Base-by-base conservation (phyloP, 2,329 filamentous ascomycete genomes). In the Sporothrix sp. region DNA sequence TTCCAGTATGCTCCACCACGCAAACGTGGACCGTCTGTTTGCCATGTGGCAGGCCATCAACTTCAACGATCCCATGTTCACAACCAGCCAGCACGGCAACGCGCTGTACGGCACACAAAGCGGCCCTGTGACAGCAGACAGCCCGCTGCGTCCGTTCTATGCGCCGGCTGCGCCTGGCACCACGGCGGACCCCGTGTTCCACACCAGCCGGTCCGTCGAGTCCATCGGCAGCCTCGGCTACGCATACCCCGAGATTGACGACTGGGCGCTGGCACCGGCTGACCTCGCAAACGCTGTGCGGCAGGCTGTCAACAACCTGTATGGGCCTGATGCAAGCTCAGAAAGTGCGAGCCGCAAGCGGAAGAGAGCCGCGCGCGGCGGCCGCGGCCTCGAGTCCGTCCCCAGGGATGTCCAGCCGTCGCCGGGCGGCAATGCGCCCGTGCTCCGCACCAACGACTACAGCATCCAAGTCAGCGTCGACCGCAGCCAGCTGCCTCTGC, bases 241-340 rank as follows among this genome's bases (percentile, higher is more conserved):
- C 58, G 68, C 65, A 4, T 70, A 70, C 54, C 63, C 62, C 2
- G 67, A 69, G 52, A 61, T 73, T 25, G 53, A 62, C 51, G 63
- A 66, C 58, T 76, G 78, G 55, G 72, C 69, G 7, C 44, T 80
- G 64, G 73, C 73, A 3, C 66, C 76, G 1, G 71, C 79, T 52
- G 71, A 81, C 57, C 63, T 87, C 39, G 71, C 73, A 28, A 74
- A 75, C 52, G 82, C 84, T 58, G 70, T 87, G 28, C 74, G 78
- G 33, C 73, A 78, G 0, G 75, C 80, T 7, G 74, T 85, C 11
- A 71, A 78, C 52, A 70, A 65, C 1, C 63, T 89, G 3, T 75
- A 74, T 57, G 62, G 63, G 1, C 44, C 48, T 0, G 14, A 11
- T 2, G 16, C 42, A 5, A 25, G 18, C 8, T 16, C 40, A 5